A percentile compares a stretch with the other conserved stretches of the same genome.
Conservation (phyloP, 106 monocot genomes). For the Posidonia australis region DNA sequence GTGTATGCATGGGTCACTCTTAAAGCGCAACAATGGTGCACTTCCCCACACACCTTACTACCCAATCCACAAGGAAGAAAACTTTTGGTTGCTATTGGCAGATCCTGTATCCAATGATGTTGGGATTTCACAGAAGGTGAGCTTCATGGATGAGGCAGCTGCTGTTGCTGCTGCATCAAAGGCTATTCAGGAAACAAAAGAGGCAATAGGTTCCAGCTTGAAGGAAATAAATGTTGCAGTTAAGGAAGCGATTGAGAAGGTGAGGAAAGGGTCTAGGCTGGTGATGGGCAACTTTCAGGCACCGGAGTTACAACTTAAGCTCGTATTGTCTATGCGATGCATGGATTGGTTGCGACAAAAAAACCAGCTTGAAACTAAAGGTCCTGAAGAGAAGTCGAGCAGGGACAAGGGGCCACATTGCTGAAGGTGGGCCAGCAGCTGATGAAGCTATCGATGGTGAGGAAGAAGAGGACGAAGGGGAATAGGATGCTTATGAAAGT, state of each 20-base stretch:
- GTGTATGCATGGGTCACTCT: slow-evolving; percentile 85
- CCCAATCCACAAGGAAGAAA: slow-evolving; percentile 92
- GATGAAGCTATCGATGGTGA: slow-evolving; percentile 52
- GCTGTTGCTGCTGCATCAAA: slow-evolving; percentile 74
- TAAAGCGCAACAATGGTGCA: slow-evolving; percentile 51
- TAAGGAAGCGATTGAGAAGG: slow-evolving; percentile 64
- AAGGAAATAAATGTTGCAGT: slow-evolving; percentile 61
- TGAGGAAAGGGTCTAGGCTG: slow-evolving; percentile 68
- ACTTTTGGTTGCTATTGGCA: slow-evolving; percentile 77
- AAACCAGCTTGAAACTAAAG: slow-evolving; percentile 59
- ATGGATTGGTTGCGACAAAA: slow-evolving; percentile 82
- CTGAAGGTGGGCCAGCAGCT: slow-evolving; percentile 34
- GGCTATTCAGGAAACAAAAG: slow-evolving; percentile 71
- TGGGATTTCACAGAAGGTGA: slow-evolving; percentile 92
- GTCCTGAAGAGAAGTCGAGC: slow-evolving; percentile 54
- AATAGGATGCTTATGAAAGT: slow-evolving; percentile 70
- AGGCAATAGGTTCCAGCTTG: slow-evolving; percentile 49
- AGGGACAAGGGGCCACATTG: slow-evolving; percentile 47
- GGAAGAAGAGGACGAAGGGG: slow-evolving; percentile 67
- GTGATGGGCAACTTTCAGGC: slow-evolving; percentile 95
- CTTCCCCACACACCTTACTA: slow-evolving; percentile 71
- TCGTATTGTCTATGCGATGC: slow-evolving; percentile 69
- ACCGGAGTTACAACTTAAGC: slow-evolving; percentile 65
- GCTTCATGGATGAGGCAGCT: slow-evolving; percentile 70
- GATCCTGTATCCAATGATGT: slow-evolving; percentile 67